These are phyloP conservation scores for Sextonia rubra DNA, from an alignment of 164 flowering plant species.

Conservation along the genomic window DNA sequence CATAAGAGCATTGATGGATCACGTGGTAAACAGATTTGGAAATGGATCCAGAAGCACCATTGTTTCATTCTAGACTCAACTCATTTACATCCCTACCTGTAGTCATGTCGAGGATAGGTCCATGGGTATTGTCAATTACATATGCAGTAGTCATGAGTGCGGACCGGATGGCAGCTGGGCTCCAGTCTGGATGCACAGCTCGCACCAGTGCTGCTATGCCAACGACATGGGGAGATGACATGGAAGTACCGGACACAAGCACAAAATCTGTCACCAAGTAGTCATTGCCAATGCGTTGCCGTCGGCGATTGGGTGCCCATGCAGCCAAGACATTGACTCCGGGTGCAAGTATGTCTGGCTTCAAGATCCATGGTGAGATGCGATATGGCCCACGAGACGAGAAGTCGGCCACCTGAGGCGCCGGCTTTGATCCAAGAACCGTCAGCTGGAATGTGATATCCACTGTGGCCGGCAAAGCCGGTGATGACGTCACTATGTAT, in stretches of 20 bases:
- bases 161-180: slow-evolving; percentile 34
- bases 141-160: slow-evolving; percentile 43
- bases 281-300: slow-evolving; percentile 8
- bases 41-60: too few relatives aligned
- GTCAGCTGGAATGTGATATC: slow-evolving; percentile 15
- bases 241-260: slow-evolving; percentile 35
- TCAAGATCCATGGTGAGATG: slow-evolving; percentile 12
- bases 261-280: slow-evolving; percentile 23
- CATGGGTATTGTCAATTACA: slow-evolving; percentile 15
- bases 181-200: slow-evolving; percentile 35
- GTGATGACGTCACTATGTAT: neutral
- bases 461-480: neutral
- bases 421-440: slow-evolving; percentile 12
- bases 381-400: slow-evolving; percentile 16
- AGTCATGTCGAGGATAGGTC: slow-evolving; percentile 15
- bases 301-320: slow-evolving; percentile 20
- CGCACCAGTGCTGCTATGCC: slow-evolving; percentile 34
- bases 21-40: too few relatives aligned
- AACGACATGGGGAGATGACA: slow-evolving; percentile 31
- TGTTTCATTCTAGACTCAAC: too few relatives aligned
- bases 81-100: neutral
- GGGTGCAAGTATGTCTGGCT: slow-evolving; percentile 17
- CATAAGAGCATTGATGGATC: too few relatives aligned
- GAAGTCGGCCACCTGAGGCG: slow-evolving; percentile 18
- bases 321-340: slow-evolving; percentile 12